phyloP scores from a whole-genome alignment of 75 land plant species.

The Gnetum montanum region DNA sequence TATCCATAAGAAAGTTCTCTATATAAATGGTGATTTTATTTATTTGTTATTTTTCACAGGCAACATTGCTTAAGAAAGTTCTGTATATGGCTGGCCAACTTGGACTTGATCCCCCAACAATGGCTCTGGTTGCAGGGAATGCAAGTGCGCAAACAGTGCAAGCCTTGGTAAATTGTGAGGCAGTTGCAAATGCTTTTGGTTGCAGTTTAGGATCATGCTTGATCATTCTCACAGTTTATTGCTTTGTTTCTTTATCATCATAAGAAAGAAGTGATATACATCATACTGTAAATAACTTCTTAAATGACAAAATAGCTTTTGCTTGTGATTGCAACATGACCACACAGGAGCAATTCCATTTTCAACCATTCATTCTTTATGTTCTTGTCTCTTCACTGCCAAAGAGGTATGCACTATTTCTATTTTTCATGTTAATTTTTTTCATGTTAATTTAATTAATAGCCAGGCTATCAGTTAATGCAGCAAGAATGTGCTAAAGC shows the following conservation, averaged over 20 bases:
- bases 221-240: constrained; percentile 54
- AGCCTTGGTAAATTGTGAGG: constrained; percentile 81
- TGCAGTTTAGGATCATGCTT: constrained; percentile 38
- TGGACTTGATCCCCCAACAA: constrained; percentile 96
- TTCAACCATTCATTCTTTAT: constrained; percentile 33
- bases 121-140: constrained; percentile 66
- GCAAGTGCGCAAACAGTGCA: constrained; percentile 45
- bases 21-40: too few relatives aligned
- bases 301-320: constrained; percentile 8
- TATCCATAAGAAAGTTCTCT: too few relatives aligned
- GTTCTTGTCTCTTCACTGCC: constrained; percentile 80
- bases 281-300: constrained; percentile 15
- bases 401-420: constrained; percentile 69
- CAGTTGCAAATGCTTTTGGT: constrained; percentile 61
- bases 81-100: constrained; percentile 97
- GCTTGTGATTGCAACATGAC: neutral
- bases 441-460: neutral
- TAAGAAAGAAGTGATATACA: constrained; percentile 36
- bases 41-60: constrained; percentile 28
- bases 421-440: constrained; percentile 6
- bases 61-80: constrained; percentile 62
- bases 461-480: neutral
- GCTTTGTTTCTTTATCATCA: constrained; percentile 24
- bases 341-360: neutral
- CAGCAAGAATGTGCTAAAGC: neutral